phyloP scores from a whole-genome alignment of 1,284 basidiomycete species.

The Taiwanofungus camphoratus region DNA sequence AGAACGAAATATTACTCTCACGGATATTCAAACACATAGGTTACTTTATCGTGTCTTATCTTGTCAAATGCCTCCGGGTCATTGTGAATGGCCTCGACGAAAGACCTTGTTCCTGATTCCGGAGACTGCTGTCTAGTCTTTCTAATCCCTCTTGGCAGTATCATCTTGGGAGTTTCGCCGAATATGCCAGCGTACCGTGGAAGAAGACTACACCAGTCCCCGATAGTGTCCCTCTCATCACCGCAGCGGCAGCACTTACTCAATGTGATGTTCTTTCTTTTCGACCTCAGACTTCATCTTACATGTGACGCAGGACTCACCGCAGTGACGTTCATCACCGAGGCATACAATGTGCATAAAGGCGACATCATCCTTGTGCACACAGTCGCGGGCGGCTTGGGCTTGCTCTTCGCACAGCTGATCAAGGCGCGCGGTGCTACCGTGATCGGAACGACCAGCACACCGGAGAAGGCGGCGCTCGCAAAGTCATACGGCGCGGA shows the following conservation, averaged over 20 bases:
- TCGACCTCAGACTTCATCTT: background rate
- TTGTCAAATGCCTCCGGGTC: too few relatives aligned
- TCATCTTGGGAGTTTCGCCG: slow-evolving; percentile 27
- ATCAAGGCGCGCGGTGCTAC: slow-evolving; percentile 72
- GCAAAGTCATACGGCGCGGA: slow-evolving; percentile 81
- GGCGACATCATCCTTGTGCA: slow-evolving; percentile 77
- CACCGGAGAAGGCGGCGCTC: slow-evolving; percentile 75
- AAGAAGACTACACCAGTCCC: slow-evolving; percentile 51
- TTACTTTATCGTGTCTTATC: too few relatives aligned
- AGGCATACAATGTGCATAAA: slow-evolving; percentile 79
- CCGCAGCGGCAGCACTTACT: slow-evolving; percentile 59
- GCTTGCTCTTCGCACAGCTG: slow-evolving; percentile 57
- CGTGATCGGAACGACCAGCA: slow-evolving; percentile 93
- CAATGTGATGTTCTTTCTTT: slow-evolving; percentile 17
- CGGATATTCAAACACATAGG: too few relatives aligned
- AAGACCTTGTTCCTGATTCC: too few relatives aligned
- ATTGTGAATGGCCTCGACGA: too few relatives aligned
- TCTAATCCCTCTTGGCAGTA: slow-evolving; percentile 34
- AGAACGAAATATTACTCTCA: too few relatives aligned
- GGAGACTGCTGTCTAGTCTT: too few relatives aligned
- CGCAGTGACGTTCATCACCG: slow-evolving; percentile 73
- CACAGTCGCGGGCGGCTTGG: slow-evolving; percentile 85
- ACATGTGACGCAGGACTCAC: slow-evolving; percentile 52
- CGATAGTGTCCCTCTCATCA: slow-evolving; percentile 48
- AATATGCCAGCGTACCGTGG: slow-evolving; percentile 25